These are phyloP conservation scores for Allomyces javanicus DNA, from an alignment of 192 early-diverging fungal species.

Conservation along the genomic window DNA sequence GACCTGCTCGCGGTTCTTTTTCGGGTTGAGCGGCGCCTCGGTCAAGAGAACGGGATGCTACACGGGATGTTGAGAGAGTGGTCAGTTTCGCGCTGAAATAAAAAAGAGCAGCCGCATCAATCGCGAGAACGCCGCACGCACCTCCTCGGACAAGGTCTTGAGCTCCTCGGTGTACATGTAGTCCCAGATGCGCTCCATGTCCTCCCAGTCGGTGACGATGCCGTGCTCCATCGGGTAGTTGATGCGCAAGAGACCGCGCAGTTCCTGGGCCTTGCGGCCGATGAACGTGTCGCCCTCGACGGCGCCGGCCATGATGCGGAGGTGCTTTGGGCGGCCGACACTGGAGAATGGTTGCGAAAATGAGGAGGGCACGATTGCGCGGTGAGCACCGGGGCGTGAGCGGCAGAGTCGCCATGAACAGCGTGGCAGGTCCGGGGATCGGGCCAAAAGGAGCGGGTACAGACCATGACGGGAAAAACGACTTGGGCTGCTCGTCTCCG, in stretches of 20 bases:
- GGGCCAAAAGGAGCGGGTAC: constrained; percentile 5
- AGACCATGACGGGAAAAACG: constrained; percentile 83
- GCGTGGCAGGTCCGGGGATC: too few relatives aligned
- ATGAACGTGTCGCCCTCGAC: constrained; percentile 92
- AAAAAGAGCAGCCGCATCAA: neutral
- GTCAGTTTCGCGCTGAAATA: constrained; percentile 1
- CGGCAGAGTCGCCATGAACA: too few relatives aligned
- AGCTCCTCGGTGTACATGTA: constrained; percentile 94
- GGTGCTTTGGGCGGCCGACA: constrained; percentile 91
- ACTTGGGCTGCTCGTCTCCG: constrained; percentile 90
- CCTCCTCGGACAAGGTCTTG: constrained; percentile 85
- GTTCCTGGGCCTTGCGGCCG: constrained; percentile 85
- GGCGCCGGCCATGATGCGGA: constrained; percentile 92
- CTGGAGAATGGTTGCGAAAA: constrained; percentile 10
- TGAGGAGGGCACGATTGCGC: neutral
- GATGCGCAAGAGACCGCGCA: constrained; percentile 81
- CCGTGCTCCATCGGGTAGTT: constrained; percentile 95
- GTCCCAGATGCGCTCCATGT: constrained; percentile 98
- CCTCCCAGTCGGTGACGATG: constrained; percentile 91
- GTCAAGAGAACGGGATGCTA: constrained; percentile 95
- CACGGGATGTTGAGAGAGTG: constrained; percentile 6
- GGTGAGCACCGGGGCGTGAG: too few relatives aligned
- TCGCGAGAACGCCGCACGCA: constrained; percentile 15
- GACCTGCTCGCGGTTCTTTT: constrained; percentile 74
- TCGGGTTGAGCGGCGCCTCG: constrained; percentile 88